Percentiles rank a stretch among this genome's conserved stretches.
Conservation (phyloP, 2,329 filamentous ascomycete species). For the Alternaria panax region DNA sequence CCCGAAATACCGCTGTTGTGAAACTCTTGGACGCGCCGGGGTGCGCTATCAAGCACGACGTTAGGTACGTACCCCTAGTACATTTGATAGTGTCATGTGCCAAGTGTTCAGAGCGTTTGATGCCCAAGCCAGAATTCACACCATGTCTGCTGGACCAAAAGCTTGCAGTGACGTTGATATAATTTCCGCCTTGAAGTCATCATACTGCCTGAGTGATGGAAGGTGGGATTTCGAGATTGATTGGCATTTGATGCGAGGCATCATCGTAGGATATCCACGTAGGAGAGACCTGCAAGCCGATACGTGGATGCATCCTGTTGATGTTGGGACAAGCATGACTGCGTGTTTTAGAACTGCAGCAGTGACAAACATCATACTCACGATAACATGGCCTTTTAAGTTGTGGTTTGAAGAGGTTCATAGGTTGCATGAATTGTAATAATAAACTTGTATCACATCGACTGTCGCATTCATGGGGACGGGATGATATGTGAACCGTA, state of each 20-base stretch:
- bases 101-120: constrained; percentile 22
- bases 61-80: background rate
- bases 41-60: constrained; percentile 3
- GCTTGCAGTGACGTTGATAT: background rate
- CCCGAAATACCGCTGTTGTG: constrained; percentile 11
- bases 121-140: background rate
- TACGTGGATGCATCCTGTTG: no score
- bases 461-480: background rate
- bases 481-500: background rate
- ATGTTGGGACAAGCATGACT: no score
- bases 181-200: background rate
- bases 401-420: background rate
- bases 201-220: background rate
- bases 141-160: background rate
- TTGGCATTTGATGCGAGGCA: no score
- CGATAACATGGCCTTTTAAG: background rate
- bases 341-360: no score
- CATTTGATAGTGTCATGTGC: background rate
- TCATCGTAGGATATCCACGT: no score
- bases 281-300: no score
- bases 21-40: constrained; percentile 8
- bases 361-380: no score
- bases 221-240: no score
- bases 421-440: background rate
- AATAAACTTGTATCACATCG: background rate